Evolutionary conservation across 345 rosid genomes (phyloP).

Genomic region (Viola odorata): DNA sequence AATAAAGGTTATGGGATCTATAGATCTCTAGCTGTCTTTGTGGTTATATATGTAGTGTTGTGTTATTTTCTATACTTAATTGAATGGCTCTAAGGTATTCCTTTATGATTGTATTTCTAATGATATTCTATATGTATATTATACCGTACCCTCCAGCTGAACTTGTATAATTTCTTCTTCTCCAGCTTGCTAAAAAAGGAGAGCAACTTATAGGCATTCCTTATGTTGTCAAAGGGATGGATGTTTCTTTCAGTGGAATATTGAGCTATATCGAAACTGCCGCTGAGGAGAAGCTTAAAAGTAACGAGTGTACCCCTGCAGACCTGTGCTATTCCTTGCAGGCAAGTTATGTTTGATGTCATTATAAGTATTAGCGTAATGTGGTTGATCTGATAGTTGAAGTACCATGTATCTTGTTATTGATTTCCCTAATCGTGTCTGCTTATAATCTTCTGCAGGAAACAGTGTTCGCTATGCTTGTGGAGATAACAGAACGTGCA

Average conservation of each 20-base stretch:
- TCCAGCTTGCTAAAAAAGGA: slow-evolving; percentile 94
- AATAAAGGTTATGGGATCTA: too few relatives aligned
- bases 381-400: too few relatives aligned
- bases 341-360: slow-evolving; percentile 29
- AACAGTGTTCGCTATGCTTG: slow-evolving; percentile 88
- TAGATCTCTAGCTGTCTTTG: too few relatives aligned
- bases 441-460: slow-evolving; percentile 40
- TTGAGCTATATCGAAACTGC: slow-evolving; percentile 85
- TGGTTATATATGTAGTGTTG: too few relatives aligned
- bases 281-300: slow-evolving; percentile 76
- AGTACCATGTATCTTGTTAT: too few relatives aligned
- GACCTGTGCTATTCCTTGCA: slow-evolving; percentile 94
- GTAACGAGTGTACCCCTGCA: slow-evolving; percentile 79
- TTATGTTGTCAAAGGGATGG: slow-evolving; percentile 95
- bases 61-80: too few relatives aligned
- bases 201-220: slow-evolving; percentile 86
- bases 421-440: too few relatives aligned
- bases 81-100: too few relatives aligned
- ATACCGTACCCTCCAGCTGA: too few relatives aligned
- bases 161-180: slow-evolving; percentile 10
- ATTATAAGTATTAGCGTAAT: neutral
- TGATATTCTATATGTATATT: too few relatives aligned
- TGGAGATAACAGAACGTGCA: slow-evolving; percentile 92
- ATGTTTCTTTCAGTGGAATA: slow-evolving; percentile 93
- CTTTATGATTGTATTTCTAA: too few relatives aligned